Percentiles rank a stretch among this genome's conserved stretches.
These are phyloP conservation scores for Sequoiadendron giganteum DNA, from an alignment of 75 land plant genomes.

Conservation along the genomic window DNA sequence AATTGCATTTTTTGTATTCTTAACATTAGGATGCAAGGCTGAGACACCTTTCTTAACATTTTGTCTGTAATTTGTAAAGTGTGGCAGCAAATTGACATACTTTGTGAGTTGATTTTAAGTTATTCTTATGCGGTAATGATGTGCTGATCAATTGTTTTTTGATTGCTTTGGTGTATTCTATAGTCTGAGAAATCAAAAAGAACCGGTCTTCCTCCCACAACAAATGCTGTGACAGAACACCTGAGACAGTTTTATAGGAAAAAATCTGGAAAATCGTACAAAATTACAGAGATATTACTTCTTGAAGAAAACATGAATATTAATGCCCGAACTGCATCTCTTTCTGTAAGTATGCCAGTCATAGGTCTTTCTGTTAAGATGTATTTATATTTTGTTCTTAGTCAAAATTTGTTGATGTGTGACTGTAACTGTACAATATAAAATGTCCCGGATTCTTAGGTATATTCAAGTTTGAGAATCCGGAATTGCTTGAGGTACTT, in stretches of 20 bases:
- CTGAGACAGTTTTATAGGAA: slow-evolving; percentile 31
- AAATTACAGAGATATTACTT: slow-evolving; percentile 43
- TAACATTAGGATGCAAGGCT: no score
- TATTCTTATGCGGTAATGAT: neutral
- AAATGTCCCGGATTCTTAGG: neutral
- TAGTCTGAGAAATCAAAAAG: slow-evolving; percentile 87
- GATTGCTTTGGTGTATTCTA: neutral
- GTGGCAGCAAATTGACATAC: neutral
- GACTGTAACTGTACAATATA: neutral
- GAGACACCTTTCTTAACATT: no score
- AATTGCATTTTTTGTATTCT: no score
- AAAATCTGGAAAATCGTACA: slow-evolving; percentile 7
- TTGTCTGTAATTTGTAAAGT: neutral
- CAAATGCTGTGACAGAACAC: slow-evolving; percentile 49
- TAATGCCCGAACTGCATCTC: slow-evolving; percentile 68
- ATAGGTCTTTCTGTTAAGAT: neutral
- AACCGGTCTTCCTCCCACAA: slow-evolving; percentile 58
- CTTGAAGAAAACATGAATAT: slow-evolving; percentile 81
- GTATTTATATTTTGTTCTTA: neutral
- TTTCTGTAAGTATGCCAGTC: slow-evolving; percentile 45
- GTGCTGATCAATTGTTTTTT: neutral
- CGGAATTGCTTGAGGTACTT: neutral
- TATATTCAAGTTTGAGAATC: neutral
- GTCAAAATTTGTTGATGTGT: neutral
- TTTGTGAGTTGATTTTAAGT: neutral